Conservation (phyloP, 441 rosid genomes). For the Gossypium davidsonii region DNA sequence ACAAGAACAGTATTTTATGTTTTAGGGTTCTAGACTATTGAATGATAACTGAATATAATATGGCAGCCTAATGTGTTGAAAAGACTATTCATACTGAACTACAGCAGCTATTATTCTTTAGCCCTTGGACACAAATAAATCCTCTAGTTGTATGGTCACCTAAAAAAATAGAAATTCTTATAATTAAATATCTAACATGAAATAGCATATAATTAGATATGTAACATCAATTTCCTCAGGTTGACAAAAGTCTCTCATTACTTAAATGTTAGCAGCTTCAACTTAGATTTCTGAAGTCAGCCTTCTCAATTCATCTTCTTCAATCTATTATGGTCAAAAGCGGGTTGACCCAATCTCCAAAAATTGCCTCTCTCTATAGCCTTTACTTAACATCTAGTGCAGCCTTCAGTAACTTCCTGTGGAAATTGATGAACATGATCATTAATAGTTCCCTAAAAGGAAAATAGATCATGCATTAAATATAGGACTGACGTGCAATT, state of each 20-base stretch:
- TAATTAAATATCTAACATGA: background rate
- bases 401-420: background rate
- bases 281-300: background rate
- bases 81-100: background rate
- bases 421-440: background rate
- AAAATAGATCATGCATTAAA: background rate
- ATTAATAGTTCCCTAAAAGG: background rate
- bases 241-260: background rate
- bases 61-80: background rate
- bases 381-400: background rate
- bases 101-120: background rate
- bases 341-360: background rate
- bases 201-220: background rate
- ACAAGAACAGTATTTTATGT: background rate
- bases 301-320: background rate
- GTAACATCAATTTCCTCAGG: background rate
- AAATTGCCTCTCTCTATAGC: constrained; percentile 3
- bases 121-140: background rate
- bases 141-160: background rate
- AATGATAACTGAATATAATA: background rate
- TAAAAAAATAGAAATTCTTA: background rate
- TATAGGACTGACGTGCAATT: background rate
- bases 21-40: background rate
- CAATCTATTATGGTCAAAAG: background rate
- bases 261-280: background rate